phyloP scores from a whole-genome alignment of 2,329 filamentous ascomycete species.

The Acarospora socialis region DNA sequence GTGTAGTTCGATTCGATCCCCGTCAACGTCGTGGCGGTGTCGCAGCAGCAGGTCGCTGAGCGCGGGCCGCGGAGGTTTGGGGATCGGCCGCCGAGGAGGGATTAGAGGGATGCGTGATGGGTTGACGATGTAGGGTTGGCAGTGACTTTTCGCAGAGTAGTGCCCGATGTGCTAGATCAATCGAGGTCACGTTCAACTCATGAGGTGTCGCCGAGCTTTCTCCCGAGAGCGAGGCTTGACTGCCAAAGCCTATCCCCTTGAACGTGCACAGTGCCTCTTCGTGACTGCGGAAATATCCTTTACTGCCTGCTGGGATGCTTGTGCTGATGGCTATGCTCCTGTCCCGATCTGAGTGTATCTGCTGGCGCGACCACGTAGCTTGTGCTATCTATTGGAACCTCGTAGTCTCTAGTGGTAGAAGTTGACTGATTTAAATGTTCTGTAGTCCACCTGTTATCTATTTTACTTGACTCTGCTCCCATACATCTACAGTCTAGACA shows the following conservation, averaged over 20 bases:
- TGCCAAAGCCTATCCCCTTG: conserved; percentile 47
- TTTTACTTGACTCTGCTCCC: no score
- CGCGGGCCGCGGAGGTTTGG: conserved; percentile 67
- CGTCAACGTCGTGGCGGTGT: conserved; percentile 85
- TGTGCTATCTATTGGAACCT: no score
- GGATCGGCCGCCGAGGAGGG: conserved; percentile 18
- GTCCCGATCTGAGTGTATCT: no score
- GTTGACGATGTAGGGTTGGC: conserved; percentile 44
- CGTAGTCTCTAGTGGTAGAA: no score
- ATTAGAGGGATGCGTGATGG: conserved; percentile 43
- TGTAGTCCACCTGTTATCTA: no score
- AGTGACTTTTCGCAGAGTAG: no score
- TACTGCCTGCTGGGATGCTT: conserved; percentile 7
- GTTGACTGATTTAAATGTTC: no score
- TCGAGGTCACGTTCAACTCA: conserved; percentile 31
- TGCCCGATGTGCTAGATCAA: no score
- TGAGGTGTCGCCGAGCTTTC: conserved; percentile 86
- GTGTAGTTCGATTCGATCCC: conserved; percentile 87
- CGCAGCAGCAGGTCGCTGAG: conserved; percentile 76
- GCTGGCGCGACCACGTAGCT: no score
- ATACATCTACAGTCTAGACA: no score
- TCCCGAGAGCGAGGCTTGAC: conserved; percentile 73
- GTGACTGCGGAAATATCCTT: not conserved
- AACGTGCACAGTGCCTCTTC: conserved; percentile 1
- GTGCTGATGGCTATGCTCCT: no score